Percentiles rank a stretch among this genome's conserved stretches.
phyloP scores from a whole-genome alignment of 441 rosid genomes.

The Biscutella laevigata region DNA sequence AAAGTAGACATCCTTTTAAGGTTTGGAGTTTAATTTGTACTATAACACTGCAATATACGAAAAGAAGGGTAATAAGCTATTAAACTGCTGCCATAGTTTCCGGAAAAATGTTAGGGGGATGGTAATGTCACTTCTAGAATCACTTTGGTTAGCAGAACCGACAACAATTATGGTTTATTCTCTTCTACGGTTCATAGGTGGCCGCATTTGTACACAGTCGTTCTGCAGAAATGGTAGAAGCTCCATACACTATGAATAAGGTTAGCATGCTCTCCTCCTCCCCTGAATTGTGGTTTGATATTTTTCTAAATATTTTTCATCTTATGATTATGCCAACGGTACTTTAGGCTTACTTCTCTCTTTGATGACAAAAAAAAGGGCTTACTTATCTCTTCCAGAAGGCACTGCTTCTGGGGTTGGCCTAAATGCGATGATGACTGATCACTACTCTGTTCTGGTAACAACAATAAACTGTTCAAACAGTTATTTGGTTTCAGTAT shows the following conservation, averaged over 20 bases:
- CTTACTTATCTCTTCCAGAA: slow-evolving; percentile 66
- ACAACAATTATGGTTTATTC: slow-evolving; percentile 1
- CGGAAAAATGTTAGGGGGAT: neutral
- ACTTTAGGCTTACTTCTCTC: slow-evolving; percentile 57
- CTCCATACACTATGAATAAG: slow-evolving; percentile 52
- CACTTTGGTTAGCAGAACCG: slow-evolving; percentile 1
- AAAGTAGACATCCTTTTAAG: neutral
- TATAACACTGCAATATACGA: neutral
- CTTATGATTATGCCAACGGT: slow-evolving; percentile 10
- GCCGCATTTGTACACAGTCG: slow-evolving; percentile 40
- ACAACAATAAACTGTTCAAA: slow-evolving; percentile 17
- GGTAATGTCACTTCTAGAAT: slow-evolving; percentile 8
- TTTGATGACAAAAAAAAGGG: too few species aligned
- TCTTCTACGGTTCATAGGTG: slow-evolving; percentile 32
- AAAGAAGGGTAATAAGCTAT: neutral
- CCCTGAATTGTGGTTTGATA: neutral
- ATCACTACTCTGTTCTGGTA: slow-evolving; percentile 49
- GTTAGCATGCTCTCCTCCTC: slow-evolving; percentile 24
- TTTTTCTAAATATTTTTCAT: neutral
- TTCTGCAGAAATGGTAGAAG: slow-evolving; percentile 51
- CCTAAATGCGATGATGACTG: slow-evolving; percentile 60
- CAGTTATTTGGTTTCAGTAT: slow-evolving; percentile 8
- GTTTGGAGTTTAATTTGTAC: neutral
- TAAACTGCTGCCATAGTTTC: slow-evolving; percentile 3
- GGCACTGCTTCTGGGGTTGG: slow-evolving; percentile 63